Percentiles rank a stretch among this genome's conserved stretches.
phyloP scores from a whole-genome alignment of 108 stramenopile genomes.

The Phaeodactylum tricornutum region DNA sequence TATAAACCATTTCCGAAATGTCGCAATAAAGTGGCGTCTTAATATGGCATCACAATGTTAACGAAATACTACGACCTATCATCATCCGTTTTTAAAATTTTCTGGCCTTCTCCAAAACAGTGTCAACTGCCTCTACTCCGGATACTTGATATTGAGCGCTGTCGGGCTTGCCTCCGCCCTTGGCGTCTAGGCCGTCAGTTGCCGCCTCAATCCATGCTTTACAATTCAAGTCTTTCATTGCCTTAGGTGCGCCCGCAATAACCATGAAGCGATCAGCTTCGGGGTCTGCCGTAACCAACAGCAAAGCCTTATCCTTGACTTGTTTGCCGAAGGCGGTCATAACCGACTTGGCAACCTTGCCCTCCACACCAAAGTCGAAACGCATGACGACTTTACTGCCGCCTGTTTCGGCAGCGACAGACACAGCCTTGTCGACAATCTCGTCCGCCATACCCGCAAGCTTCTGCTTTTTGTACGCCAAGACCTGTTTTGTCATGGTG shows the following conservation, averaged over 20 bases:
- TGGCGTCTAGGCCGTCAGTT: conserved; percentile 68
- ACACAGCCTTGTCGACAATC: conserved; percentile 50
- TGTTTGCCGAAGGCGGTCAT: conserved; percentile 74
- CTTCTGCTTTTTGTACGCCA: conserved; percentile 73
- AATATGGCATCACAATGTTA: too few relatives aligned
- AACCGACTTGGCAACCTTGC: conserved; percentile 82
- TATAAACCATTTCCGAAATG: too few relatives aligned
- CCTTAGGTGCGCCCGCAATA: conserved; percentile 71
- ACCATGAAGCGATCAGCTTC: conserved; percentile 61
- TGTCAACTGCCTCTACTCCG: conserved; percentile 40
- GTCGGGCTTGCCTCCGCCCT: conserved; percentile 86
- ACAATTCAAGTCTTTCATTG: conserved; percentile 58
- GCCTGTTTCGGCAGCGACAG: conserved; percentile 44
- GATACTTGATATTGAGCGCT: conserved; percentile 62
- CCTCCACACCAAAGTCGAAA: conserved; percentile 87
- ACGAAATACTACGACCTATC: too few relatives aligned
- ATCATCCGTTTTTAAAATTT: conserved; percentile 19
- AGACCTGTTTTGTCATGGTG: conserved; percentile 55
- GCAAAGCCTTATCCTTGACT: conserved; percentile 72
- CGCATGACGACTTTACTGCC: conserved; percentile 76
- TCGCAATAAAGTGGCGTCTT: too few relatives aligned
- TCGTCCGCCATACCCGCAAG: conserved; percentile 67
- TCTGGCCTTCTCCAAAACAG: conserved; percentile 57
- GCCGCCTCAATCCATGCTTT: conserved; percentile 73
- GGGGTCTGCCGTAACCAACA: conserved; percentile 70